Evolutionary conservation across 352 stramenopile species (phyloP), one percentile per base, ranked within the genome.

Genomic region (Pythium angustatum): DNA sequence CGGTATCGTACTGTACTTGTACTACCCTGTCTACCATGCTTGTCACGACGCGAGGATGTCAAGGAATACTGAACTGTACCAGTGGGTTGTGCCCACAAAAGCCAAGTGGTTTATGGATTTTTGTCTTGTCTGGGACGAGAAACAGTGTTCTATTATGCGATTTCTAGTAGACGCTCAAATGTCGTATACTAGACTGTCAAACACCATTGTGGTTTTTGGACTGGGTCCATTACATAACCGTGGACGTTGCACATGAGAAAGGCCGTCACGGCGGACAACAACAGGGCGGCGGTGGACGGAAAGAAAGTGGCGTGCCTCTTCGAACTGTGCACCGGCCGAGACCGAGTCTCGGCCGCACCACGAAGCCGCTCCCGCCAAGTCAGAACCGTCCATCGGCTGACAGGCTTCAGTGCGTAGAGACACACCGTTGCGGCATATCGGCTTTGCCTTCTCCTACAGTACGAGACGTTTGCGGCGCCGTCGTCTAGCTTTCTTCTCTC

Each of bases 51-150:
- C 45, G 44, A 64, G n/a, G 45, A 57, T 64, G 57, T 55, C 45
- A 54, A 45, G 15, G 48, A 26, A 48, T 36, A 14, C 34, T 19
- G n/a, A 22, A 10, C 26, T 51, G 59, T 17, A 26, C 60, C 54
- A 15, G 59, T 47, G 38, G 38, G 31, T 26, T n/a, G n/a, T n/a
- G 40, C 50, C 27, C 30, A 50, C 24, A 50, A 44, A 31, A 24
- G 24, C n/a, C 19, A 5, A n/a, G 50, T 70, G 63, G 63, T 70
- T 70, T 70, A 65, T 70, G 49, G n/a, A 57, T 61, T 36, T 50
- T 61, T 26, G 40, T 47, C 40, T 5, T 15, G 4, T 50, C 43
- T 50, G 38, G 38, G 11, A 45, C 17, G 17, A 7, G 11, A 45
- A 17, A 45, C 10, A 21, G 8, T 38, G 40, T 47, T 47, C 40